phyloP scores from a whole-genome alignment of 441 rosid species.

The Syzygium syzygioides region DNA sequence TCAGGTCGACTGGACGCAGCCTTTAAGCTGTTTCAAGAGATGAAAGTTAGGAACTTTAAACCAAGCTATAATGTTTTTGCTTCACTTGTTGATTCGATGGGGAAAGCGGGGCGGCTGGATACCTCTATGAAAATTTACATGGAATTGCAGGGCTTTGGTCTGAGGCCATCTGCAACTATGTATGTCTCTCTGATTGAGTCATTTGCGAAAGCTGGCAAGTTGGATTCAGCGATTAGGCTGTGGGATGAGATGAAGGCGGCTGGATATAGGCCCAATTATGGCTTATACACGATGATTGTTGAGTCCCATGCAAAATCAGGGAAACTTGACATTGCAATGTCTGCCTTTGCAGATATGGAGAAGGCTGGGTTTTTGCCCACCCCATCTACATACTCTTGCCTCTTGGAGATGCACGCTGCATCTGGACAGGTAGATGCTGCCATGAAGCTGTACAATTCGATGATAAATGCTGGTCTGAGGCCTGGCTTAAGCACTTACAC shows the following conservation, averaged over 20 bases:
- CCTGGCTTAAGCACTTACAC: constrained; percentile 89
- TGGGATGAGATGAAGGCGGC: constrained; percentile 93
- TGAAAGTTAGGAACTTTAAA: constrained; percentile 64
- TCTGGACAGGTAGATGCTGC: constrained; percentile 88
- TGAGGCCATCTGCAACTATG: constrained; percentile 74
- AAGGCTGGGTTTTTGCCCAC: constrained; percentile 92
- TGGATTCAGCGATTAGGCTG: constrained; percentile 74
- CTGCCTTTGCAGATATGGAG: constrained; percentile 84
- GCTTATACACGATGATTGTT: constrained; percentile 69
- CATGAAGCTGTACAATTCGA: constrained; percentile 87
- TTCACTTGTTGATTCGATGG: constrained; percentile 91
- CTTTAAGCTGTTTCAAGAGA: constrained; percentile 83
- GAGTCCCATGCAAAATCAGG: constrained; percentile 98
- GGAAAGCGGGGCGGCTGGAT: constrained; percentile 92
- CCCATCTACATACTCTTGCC: constrained; percentile 86
- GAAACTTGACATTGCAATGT: constrained; percentile 86
- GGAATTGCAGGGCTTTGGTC: constrained; percentile 83
- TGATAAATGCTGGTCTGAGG: constrained; percentile 84
- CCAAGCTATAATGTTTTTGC: constrained; percentile 67
- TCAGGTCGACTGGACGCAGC: constrained; percentile 97
- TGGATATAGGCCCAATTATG: constrained; percentile 88
- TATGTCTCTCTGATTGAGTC: constrained; percentile 88
- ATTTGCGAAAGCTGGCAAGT: constrained; percentile 83
- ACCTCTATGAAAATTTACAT: constrained; percentile 82
- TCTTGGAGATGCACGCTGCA: constrained; percentile 91